A percentile compares a stretch with the other conserved stretches of the same genome.
Evolutionary conservation across 257 asterid genomes (phyloP).

Genomic region (Fraxinus quadrangulata): DNA sequence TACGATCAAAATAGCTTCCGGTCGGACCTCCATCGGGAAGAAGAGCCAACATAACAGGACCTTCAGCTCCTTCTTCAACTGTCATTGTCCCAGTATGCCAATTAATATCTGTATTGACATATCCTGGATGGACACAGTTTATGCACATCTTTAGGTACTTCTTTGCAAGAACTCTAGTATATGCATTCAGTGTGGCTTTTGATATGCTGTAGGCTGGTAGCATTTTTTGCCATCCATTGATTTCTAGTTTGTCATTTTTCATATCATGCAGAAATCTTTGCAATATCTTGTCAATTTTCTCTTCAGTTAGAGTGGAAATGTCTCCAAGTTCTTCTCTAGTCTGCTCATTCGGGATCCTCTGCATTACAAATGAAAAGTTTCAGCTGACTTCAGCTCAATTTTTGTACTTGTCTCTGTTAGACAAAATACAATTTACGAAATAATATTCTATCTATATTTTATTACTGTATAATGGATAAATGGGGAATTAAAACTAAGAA

Average conservation of each 20-base stretch:
- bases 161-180: conserved; percentile 71
- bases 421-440: too few relatives aligned
- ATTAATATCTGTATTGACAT: conserved; percentile 65
- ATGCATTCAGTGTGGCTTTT: conserved; percentile 70
- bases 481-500: too few relatives aligned
- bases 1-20: conserved; percentile 73
- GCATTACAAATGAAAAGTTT: conserved; percentile 28
- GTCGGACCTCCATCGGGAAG: conserved; percentile 66
- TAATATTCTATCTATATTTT: too few relatives aligned
- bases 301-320: conserved; percentile 59
- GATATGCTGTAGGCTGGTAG: conserved; percentile 80
- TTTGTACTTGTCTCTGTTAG: neutral
- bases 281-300: conserved; percentile 52
- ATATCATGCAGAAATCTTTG: conserved; percentile 54
- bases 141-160: conserved; percentile 62
- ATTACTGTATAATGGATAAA: too few relatives aligned
- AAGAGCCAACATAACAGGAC: conserved; percentile 68
- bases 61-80: conserved; percentile 69
- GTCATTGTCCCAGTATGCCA: conserved; percentile 65
- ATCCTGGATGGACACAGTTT: conserved; percentile 83
- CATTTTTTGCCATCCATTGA: conserved; percentile 81
- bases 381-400: neutral
- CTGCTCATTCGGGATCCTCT: conserved; percentile 65
- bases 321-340: conserved; percentile 63
- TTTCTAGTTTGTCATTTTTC: conserved; percentile 51